These are phyloP conservation scores for Tubosaeta sp. DNA, from an alignment of 768 basidiomycete species.

Conservation along the genomic window DNA sequence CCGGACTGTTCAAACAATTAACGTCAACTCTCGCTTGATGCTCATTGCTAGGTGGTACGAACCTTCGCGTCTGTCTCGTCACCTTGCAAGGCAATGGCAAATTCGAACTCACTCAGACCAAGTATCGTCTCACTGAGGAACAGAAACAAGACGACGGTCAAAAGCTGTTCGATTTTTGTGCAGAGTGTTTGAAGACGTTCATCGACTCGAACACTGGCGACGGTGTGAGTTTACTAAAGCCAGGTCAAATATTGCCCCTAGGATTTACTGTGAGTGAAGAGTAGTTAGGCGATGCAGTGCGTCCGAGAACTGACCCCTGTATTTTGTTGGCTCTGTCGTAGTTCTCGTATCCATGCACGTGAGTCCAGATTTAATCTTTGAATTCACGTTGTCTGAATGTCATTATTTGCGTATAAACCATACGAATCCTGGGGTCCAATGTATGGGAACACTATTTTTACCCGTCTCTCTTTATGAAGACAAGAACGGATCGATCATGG, in stretches of 20 bases:
- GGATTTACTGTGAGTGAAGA: conserved; percentile 85
- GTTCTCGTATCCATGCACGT: conserved; percentile 97
- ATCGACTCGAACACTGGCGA: conserved; percentile 66
- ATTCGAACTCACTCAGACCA: conserved; percentile 97
- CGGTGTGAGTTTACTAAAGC: conserved; percentile 44
- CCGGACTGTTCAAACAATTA: neutral
- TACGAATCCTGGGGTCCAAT: neutral
- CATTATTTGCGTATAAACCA: neutral
- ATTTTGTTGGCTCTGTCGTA: conserved; percentile 16
- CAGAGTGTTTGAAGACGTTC: conserved; percentile 87
- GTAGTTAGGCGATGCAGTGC: neutral
- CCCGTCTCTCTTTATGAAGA: conserved; percentile 35
- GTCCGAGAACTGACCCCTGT: neutral
- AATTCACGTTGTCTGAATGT: neutral
- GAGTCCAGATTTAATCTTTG: conserved; percentile 32
- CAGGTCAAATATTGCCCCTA: conserved; percentile 65
- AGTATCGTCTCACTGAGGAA: conserved; percentile 95
- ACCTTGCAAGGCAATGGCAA: conserved; percentile 88
- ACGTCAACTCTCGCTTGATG: neutral
- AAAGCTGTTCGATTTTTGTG: conserved; percentile 96
- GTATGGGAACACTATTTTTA: neutral
- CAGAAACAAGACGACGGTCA: conserved; percentile 98
- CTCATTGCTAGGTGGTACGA: conserved; percentile 72
- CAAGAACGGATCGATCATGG: conserved; percentile 94
- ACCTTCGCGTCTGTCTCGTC: conserved; percentile 97